Conservation (phyloP, 2,329 filamentous ascomycete genomes). For the Hypoxylon sp. region DNA sequence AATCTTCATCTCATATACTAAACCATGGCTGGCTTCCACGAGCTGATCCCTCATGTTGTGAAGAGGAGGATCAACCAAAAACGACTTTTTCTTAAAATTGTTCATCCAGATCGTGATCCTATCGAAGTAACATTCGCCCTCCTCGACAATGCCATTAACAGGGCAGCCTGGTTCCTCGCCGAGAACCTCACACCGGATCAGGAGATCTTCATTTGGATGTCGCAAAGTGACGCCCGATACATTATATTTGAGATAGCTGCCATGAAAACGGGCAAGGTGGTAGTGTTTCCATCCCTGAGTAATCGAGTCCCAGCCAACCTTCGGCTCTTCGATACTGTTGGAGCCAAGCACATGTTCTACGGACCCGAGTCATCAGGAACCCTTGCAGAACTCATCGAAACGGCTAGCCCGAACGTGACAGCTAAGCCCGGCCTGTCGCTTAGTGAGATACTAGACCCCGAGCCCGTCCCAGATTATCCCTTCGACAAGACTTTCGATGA, state of each 20-base stretch:
- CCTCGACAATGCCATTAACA: slow-evolving; percentile 47
- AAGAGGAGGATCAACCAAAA: slow-evolving; percentile 38
- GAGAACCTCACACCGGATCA: slow-evolving; percentile 34
- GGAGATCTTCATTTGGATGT: slow-evolving; percentile 49
- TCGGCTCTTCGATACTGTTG: slow-evolving; percentile 26
- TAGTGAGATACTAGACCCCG: slow-evolving; percentile 32
- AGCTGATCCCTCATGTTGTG: slow-evolving; percentile 40
- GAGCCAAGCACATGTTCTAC: slow-evolving; percentile 35
- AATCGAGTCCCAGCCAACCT: slow-evolving; percentile 38
- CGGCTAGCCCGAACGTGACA: slow-evolving; percentile 31
- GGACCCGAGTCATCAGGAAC: slow-evolving; percentile 39
- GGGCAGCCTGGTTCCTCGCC: slow-evolving; percentile 49
- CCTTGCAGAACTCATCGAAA: slow-evolving; percentile 34
- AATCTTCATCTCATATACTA: slow-evolving; percentile 6
- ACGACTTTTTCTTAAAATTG: slow-evolving; percentile 38
- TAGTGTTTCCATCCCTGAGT: slow-evolving; percentile 43
- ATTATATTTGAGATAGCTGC: slow-evolving; percentile 48
- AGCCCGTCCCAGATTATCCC: slow-evolving; percentile 39
- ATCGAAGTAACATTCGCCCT: slow-evolving; percentile 38
- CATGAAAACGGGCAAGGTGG: slow-evolving; percentile 48
- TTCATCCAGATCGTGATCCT: slow-evolving; percentile 39
- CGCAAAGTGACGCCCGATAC: slow-evolving; percentile 47
- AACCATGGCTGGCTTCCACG: slow-evolving; percentile 42
- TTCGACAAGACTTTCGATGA: slow-evolving; percentile 35
- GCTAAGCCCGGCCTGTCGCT: slow-evolving; percentile 33